Percentiles rank a stretch among this genome's conserved stretches.
phyloP scores from a whole-genome alignment of 202 grass and related monocot species.

The Brachypodium distachyon region DNA sequence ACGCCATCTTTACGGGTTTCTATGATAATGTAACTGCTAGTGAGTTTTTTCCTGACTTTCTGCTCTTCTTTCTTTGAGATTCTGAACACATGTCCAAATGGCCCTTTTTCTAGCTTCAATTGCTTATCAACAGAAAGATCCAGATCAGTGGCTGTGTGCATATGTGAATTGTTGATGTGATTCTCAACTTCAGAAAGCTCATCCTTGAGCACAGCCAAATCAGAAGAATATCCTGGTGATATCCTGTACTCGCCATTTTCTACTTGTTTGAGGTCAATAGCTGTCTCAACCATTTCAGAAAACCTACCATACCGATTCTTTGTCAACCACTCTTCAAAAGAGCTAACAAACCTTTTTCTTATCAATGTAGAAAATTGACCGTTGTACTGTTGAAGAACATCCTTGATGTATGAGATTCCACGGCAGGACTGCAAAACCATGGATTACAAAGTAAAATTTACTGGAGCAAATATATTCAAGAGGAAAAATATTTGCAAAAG shows the following conservation, averaged over 20 bases:
- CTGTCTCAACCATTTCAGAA: slow-evolving; percentile 55
- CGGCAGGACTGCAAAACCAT: slow-evolving; percentile 67
- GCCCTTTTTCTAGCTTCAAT: slow-evolving; percentile 84
- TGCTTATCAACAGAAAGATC: slow-evolving; percentile 85
- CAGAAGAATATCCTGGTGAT: slow-evolving; percentile 62
- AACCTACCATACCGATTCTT: slow-evolving; percentile 59
- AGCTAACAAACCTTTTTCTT: slow-evolving; percentile 47
- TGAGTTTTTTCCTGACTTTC: slow-evolving; percentile 90
- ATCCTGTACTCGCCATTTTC: slow-evolving; percentile 94
- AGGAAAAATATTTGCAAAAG: neutral
- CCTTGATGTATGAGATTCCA: slow-evolving; percentile 49
- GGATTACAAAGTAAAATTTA: neutral
- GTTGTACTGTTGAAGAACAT: slow-evolving; percentile 66
- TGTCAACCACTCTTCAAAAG: slow-evolving; percentile 60
- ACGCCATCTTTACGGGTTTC: slow-evolving; percentile 99
- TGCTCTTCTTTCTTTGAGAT: slow-evolving; percentile 99
- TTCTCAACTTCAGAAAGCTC: slow-evolving; percentile 66
- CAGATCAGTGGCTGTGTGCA: slow-evolving; percentile 61
- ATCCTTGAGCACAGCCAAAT: slow-evolving; percentile 64
- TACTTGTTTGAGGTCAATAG: slow-evolving; percentile 74
- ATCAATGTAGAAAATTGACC: slow-evolving; percentile 73
- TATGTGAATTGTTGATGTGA: slow-evolving; percentile 66
- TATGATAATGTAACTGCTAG: slow-evolving; percentile 68
- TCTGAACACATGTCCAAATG: slow-evolving; percentile 93
- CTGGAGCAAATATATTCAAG: neutral